These are phyloP conservation scores for Mycena rebaudengoi DNA, from an alignment of 768 basidiomycete species.

Conservation along the genomic window DNA sequence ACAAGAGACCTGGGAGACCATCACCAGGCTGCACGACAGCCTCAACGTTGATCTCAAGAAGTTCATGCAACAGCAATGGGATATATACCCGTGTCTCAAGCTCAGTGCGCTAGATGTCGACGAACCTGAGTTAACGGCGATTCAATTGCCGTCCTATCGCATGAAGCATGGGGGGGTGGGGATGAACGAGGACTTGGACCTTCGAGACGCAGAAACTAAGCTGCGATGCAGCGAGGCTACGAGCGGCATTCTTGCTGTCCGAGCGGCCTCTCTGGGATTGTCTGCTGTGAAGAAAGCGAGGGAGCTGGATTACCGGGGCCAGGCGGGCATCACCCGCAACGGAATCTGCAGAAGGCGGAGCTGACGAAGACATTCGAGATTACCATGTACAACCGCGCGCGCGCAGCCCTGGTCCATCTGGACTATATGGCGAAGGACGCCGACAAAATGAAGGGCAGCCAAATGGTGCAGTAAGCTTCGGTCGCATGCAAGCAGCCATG, in stretches of 20 bases:
- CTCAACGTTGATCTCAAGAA: background rate
- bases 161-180: slow-evolving; percentile 8
- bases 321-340: slow-evolving; percentile 10
- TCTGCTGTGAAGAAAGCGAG: slow-evolving; percentile 13
- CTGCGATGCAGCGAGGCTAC: slow-evolving; percentile 3
- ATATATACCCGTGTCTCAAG: slow-evolving; percentile 5
- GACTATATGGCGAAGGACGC: background rate
- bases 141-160: slow-evolving; percentile 13
- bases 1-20: slow-evolving; percentile 3
- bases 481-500: too few species aligned
- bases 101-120: slow-evolving; percentile 18
- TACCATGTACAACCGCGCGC: slow-evolving; percentile 3
- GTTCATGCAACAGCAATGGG: slow-evolving; percentile 5
- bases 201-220: slow-evolving; percentile 5
- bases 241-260: slow-evolving; percentile 5
- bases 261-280: slow-evolving; percentile 1
- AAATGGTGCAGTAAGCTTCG: too few species aligned
- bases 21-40: slow-evolving; percentile 1
- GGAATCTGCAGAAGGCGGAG: slow-evolving; percentile 15
- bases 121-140: slow-evolving; percentile 18
- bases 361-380: slow-evolving; percentile 14
- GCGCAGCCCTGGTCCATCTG: slow-evolving; percentile 4
- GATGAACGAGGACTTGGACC: background rate
- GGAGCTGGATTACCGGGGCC: background rate
- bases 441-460: too few species aligned